These are phyloP conservation scores for Eucalyptus erythrocorys DNA, from an alignment of 345 rosid species.

Conservation along the genomic window DNA sequence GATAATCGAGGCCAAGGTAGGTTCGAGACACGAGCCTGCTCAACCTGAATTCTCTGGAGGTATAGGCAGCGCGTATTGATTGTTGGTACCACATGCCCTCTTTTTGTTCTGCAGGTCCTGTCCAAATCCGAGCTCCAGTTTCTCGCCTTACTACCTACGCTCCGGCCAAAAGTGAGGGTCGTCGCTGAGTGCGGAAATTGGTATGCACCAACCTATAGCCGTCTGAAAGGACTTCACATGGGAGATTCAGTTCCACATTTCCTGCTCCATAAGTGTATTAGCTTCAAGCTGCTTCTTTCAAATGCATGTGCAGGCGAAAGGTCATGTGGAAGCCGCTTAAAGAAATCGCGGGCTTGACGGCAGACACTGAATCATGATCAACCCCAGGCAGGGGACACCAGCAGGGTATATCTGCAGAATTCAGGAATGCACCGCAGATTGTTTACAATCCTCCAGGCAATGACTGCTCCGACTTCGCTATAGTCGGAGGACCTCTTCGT, in stretches of 20 bases:
- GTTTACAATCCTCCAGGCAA: neutral
- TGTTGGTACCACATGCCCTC: neutral
- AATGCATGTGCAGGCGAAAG: slow-evolving; percentile 47
- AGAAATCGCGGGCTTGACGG: slow-evolving; percentile 54
- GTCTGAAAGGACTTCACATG: neutral
- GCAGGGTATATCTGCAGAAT: neutral
- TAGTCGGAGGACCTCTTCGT: neutral
- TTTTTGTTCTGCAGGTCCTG: slow-evolving; percentile 34
- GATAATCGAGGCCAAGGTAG: slow-evolving; percentile 89
- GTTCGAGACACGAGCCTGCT: neutral
- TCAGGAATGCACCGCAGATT: neutral
- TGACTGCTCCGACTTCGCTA: neutral
- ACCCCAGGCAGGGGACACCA: neutral
- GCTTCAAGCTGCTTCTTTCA: too few species aligned
- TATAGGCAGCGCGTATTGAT: neutral
- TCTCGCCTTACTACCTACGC: slow-evolving; percentile 80
- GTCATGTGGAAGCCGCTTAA: slow-evolving; percentile 79
- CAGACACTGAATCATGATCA: slow-evolving; percentile 8
- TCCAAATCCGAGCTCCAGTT: slow-evolving; percentile 84
- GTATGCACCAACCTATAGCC: slow-evolving; percentile 7
- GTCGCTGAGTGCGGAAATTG: slow-evolving; percentile 90
- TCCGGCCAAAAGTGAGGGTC: slow-evolving; percentile 78
- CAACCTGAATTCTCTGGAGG: neutral
- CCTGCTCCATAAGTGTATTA: neutral
- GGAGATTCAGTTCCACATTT: neutral